Evolutionary conservation across 352 stramenopile genomes (phyloP), one percentile per base, ranked within the genome.

Genomic region (Pythium guiyangense): DNA sequence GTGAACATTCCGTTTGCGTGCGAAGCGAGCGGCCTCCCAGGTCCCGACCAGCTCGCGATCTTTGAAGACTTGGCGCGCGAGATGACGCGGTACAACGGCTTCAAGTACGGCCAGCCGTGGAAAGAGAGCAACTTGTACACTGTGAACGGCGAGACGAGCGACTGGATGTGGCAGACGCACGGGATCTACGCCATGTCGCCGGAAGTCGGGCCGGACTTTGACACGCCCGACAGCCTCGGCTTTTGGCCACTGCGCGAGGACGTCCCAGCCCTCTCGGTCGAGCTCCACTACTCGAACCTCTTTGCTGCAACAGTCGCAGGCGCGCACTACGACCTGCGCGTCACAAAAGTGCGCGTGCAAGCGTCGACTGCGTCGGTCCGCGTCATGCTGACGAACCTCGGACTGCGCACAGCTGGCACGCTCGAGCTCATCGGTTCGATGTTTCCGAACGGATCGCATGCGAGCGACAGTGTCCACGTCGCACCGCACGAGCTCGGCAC

Each of bases 1-100:
- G 77, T 94, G 48, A 94, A 94, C 56, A 68, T 94, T 3, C 85
- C 85, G 29, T 94, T 91, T 57, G 85, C 85, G 25, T 94, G 85
- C 49, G 66, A 93, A 62, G 62, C 63, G n/a, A 64, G 80, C 49
- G 81, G 82, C 11, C 60, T 69, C 3, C 79, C 83, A 3, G 49
- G 20, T 1, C 64, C 55, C 6, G 46, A 62, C 0, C 67, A 77
- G 37, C 61, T 76, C 20, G 56, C 64, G 1, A 59, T 88, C 1
- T 94, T 83, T 35, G 42, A 78, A 18, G 54, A 57, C 0, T 70
- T 88, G 49, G 85, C 82, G 12, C 63, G 64, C 2, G 85, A 93
- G 52, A 89, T 94, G 80, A 72, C 79, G 9, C 62, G 60, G 4
- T 92, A 75, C 57, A 94, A 94, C 58, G 64, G 77, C 34, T 94